These are phyloP conservation scores for Xylaria flabelliformis DNA, from an alignment of 495 filamentous ascomycete genomes.

Conservation along the genomic window DNA sequence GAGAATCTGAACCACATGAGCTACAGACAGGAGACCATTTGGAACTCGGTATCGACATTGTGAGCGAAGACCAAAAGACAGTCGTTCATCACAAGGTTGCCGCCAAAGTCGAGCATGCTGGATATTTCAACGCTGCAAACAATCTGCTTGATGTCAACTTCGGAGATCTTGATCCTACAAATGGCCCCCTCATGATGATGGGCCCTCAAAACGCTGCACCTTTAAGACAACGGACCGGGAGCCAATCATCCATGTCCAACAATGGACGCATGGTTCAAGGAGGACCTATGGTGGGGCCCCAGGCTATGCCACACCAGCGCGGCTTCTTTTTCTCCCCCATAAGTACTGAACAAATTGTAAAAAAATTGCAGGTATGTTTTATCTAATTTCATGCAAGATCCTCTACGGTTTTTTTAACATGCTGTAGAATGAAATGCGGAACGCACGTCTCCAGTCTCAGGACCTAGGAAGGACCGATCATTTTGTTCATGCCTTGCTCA, in stretches of 20 bases:
- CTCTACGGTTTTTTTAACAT: conserved; percentile 12
- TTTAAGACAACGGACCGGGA: conserved; percentile 70
- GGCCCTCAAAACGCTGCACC: conserved; percentile 56
- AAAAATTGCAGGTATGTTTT: conserved; percentile 82
- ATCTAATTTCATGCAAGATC: conserved; percentile 24
- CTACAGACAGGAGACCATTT: conserved; percentile 85
- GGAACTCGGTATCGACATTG: conserved; percentile 96
- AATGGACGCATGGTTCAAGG: conserved; percentile 60
- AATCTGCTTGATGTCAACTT: conserved; percentile 88
- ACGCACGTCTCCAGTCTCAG: conserved; percentile 83
- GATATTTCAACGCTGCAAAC: conserved; percentile 68
- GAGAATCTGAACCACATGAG: conserved; percentile 93
- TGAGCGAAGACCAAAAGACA: conserved; percentile 96
- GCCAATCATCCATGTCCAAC: conserved; percentile 69
- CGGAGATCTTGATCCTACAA: conserved; percentile 81
- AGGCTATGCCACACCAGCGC: conserved; percentile 54
- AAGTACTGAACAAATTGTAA: conserved; percentile 93
- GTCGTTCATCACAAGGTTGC: conserved; percentile 98
- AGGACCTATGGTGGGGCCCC: conserved; percentile 57
- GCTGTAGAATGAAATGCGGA: conserved; percentile 80
- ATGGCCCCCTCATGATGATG: conserved; percentile 68
- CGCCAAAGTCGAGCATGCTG: conserved; percentile 93
- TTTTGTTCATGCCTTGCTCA: conserved; percentile 76
- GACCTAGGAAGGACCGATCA: conserved; percentile 83
- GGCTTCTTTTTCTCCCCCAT: conserved; percentile 83